Evolutionary conservation across 805 yeast species (phyloP).

Genomic region (Kazachstania africana): DNA sequence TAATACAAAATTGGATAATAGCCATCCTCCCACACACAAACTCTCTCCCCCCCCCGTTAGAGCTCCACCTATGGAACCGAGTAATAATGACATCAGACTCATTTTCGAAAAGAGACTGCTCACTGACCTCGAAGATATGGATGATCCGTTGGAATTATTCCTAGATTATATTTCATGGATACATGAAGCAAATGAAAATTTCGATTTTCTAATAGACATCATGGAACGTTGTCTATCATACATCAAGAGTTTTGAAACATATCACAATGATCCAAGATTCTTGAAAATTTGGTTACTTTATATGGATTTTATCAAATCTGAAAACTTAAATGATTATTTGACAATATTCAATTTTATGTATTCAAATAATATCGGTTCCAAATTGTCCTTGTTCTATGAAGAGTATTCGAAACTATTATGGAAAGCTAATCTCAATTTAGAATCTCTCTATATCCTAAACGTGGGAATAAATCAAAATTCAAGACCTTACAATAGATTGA

Average conservation of each 20-base stretch:
- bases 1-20: too few relatives aligned
- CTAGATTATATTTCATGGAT: slow-evolving; percentile 72
- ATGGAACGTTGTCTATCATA: slow-evolving; percentile 62
- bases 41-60: too few relatives aligned
- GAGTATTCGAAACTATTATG: slow-evolving; percentile 46
- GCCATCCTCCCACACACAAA: too few relatives aligned
- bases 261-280: slow-evolving; percentile 75
- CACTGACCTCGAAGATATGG: slow-evolving; percentile 44
- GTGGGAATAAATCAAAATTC: slow-evolving; percentile 41
- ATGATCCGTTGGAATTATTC: slow-evolving; percentile 74
- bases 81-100: slow-evolving; percentile 1
- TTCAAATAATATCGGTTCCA: slow-evolving; percentile 57
- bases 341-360: slow-evolving; percentile 63
- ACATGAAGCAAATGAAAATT: slow-evolving; percentile 41
- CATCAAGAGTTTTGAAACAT: slow-evolving; percentile 32
- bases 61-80: too few relatives aligned
- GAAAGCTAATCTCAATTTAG: slow-evolving; percentile 6
- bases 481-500: slow-evolving; percentile 45
- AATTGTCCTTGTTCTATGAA: slow-evolving; percentile 64
- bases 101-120: slow-evolving; percentile 35
- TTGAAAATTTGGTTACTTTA: slow-evolving; percentile 74
- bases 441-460: slow-evolving; percentile 10
- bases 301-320: slow-evolving; percentile 29
- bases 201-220: slow-evolving; percentile 28
- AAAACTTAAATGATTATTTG: slow-evolving; percentile 51